These are phyloP conservation scores for Podospora pseudopauciseta DNA, from an alignment of 495 filamentous ascomycete species.

Conservation along the genomic window DNA sequence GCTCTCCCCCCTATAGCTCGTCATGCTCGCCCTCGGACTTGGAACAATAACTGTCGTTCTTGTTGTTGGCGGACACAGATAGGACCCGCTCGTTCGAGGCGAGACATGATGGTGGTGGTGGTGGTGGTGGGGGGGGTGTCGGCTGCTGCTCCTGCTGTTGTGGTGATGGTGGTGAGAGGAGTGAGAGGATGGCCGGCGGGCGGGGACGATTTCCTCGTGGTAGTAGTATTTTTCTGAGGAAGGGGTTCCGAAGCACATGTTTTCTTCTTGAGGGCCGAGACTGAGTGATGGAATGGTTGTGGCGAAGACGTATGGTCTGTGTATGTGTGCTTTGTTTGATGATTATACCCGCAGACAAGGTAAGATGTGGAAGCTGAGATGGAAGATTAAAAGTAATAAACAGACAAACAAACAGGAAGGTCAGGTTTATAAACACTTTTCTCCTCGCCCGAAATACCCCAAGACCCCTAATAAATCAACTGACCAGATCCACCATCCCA, in stretches of 20 bases:
- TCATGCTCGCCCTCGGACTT: constrained; percentile 36
- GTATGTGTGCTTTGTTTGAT: neutral
- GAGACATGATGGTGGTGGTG: constrained; percentile 10
- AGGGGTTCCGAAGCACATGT: constrained; percentile 43
- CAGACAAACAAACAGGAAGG: neutral
- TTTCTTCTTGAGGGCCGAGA: constrained; percentile 2
- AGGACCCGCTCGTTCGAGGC: constrained; percentile 4
- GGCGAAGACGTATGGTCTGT: neutral
- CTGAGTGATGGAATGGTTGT: neutral
- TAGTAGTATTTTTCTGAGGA: constrained; percentile 46
- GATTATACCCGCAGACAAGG: neutral
- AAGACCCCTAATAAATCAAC: neutral
- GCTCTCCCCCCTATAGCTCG: constrained; percentile 24
- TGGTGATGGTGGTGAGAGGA: constrained; percentile 34
- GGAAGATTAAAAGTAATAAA: neutral
- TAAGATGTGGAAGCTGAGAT: neutral
- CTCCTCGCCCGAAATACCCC: neutral
- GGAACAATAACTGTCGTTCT: constrained; percentile 9
- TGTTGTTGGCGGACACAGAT: constrained; percentile 4
- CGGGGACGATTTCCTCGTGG: constrained; percentile 46
- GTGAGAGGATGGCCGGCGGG: constrained; percentile 30
- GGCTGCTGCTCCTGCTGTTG: constrained; percentile 19
- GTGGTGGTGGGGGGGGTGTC: constrained; percentile 10
- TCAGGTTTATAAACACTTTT: neutral
- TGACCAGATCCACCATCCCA: neutral